phyloP scores from a whole-genome alignment of 345 rosid genomes.

The Salix arbutifolia region DNA sequence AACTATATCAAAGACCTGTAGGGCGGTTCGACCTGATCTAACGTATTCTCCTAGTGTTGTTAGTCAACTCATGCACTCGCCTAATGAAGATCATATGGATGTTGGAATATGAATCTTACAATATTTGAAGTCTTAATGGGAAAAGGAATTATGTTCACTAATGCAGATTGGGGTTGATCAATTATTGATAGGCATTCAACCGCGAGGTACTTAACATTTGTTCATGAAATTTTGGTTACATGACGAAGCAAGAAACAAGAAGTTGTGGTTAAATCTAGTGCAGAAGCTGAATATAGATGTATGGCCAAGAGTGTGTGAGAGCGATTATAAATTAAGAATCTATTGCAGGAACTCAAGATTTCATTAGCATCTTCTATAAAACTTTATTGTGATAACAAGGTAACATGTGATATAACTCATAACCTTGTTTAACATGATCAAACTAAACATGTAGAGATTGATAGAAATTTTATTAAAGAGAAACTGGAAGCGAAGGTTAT shows the following conservation, averaged over 20 bases:
- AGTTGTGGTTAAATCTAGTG: neutral
- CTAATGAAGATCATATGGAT: no score
- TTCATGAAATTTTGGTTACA: rapidly evolving
- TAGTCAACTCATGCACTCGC: neutral
- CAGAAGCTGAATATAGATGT: no score
- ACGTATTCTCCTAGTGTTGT: neutral
- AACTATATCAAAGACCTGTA: neutral
- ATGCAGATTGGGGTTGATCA: neutral
- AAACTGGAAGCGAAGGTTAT: neutral
- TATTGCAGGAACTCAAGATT: neutral
- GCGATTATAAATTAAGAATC: neutral
- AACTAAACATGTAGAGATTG: no score
- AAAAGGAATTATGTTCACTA: neutral
- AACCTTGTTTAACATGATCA: neutral
- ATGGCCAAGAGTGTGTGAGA: no score
- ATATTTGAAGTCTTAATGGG: neutral
- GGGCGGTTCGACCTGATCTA: neutral
- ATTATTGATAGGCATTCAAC: neutral
- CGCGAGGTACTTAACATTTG: no score
- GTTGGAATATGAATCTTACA: rapidly evolving
- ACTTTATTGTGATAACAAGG: neutral
- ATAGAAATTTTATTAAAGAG: neutral
- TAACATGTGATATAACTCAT: neutral
- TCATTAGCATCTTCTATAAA: neutral
- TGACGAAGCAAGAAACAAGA: neutral